These are phyloP conservation scores for Metarhizium rileyi DNA, from an alignment of 2,329 filamentous ascomycete genomes.

Conservation along the genomic window DNA sequence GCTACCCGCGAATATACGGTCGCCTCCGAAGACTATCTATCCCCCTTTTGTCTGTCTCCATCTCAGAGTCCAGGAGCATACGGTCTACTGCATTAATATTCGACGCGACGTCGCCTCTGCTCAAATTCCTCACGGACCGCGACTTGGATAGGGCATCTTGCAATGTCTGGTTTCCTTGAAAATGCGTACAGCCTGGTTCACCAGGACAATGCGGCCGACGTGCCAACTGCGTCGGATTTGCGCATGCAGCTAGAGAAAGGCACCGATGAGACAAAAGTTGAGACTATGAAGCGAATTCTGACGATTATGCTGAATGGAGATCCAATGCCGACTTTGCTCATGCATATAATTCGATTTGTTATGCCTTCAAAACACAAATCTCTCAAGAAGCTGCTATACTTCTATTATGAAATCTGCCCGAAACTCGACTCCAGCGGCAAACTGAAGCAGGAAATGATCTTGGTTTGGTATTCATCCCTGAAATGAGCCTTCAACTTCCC, in stretches of 20 bases:
- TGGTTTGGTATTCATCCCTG: constrained; percentile 64
- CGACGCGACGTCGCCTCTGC: background rate
- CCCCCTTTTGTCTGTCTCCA: background rate
- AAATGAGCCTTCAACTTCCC: background rate
- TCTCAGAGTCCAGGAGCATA: background rate
- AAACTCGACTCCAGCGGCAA: constrained; percentile 89
- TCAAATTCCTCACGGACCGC: background rate
- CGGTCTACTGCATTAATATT: background rate
- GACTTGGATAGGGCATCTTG: background rate
- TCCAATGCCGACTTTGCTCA: constrained; percentile 86
- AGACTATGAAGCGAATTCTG: constrained; percentile 93
- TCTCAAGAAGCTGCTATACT: constrained; percentile 96
- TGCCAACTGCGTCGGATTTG: constrained; percentile 82
- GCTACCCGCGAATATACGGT: background rate
- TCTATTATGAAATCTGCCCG: constrained; percentile 98
- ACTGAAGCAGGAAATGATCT: constrained; percentile 98
- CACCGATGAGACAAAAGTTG: constrained; percentile 83
- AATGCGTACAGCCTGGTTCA: constrained; percentile 94
- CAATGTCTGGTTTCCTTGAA: constrained; percentile 83
- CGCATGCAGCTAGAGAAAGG: constrained; percentile 91
- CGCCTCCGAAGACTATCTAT: background rate
- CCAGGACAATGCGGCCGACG: constrained; percentile 91
- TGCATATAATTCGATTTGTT: constrained; percentile 99
- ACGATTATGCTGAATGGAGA: constrained; percentile 98
- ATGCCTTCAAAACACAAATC: constrained; percentile 98